These are phyloP conservation scores for Rosa multiflora DNA, from an alignment of 306 rosid species.

Conservation along the genomic window DNA sequence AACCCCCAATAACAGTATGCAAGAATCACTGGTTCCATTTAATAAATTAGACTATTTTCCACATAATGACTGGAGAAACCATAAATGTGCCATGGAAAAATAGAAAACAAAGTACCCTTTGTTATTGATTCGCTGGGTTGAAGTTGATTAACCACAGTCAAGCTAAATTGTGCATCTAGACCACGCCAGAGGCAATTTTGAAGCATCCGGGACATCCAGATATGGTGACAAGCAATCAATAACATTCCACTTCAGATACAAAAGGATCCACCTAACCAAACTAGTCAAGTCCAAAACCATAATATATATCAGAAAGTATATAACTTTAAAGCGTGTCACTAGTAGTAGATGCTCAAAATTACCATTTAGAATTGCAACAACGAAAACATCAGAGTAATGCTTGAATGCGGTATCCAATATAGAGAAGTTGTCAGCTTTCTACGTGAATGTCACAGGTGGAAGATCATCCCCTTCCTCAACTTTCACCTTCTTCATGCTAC, in stretches of 20 bases:
- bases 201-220: too few relatives aligned
- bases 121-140: slow-evolving; percentile 5
- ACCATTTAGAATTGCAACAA: background rate
- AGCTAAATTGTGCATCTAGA: too few relatives aligned
- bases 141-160: slow-evolving; percentile 1
- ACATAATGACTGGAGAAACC: background rate
- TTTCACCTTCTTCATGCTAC: background rate
- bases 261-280: slow-evolving; percentile 8
- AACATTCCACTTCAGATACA: slow-evolving; percentile 5
- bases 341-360: background rate
- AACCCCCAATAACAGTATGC: background rate
- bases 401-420: background rate
- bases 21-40: background rate
- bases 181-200: too few relatives aligned
- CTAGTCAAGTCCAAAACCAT: background rate
- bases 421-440: slow-evolving; percentile 10
- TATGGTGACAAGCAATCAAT: background rate
- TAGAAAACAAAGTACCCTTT: background rate
- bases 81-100: background rate
- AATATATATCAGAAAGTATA: background rate
- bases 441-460: background rate
- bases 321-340: background rate
- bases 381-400: too few relatives aligned
- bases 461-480: background rate
- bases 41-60: background rate